These are phyloP conservation scores for Fraxinus quadrangulata DNA, from an alignment of 257 asterid genomes.

Conservation along the genomic window DNA sequence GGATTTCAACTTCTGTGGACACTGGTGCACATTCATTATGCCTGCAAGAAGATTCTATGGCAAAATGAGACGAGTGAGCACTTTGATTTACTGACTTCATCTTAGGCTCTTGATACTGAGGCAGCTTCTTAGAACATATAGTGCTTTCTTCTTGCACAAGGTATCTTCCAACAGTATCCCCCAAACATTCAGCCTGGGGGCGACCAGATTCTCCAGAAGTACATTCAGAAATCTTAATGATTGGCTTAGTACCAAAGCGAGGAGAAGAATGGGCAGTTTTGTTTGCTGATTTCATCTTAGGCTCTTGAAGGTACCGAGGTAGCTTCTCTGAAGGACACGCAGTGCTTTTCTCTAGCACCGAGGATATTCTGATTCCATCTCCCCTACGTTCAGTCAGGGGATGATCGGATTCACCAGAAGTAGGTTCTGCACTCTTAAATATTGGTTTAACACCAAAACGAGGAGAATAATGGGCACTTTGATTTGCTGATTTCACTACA, in stretches of 20 bases:
- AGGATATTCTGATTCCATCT: slow-evolving; percentile 35
- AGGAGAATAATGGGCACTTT: slow-evolving; percentile 22
- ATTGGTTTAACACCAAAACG: slow-evolving; percentile 6
- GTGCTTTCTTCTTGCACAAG: background rate
- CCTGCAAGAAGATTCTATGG: slow-evolving; percentile 17
- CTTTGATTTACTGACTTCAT: slow-evolving; percentile 25
- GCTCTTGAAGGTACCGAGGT: slow-evolving; percentile 29
- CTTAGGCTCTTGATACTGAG: slow-evolving; percentile 30
- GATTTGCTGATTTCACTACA: slow-evolving; percentile 9
- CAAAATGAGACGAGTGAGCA: slow-evolving; percentile 21
- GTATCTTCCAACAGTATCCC: slow-evolving; percentile 4
- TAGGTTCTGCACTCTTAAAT: slow-evolving; percentile 2
- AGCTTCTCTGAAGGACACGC: slow-evolving; percentile 23
- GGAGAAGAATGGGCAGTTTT: slow-evolving; percentile 39
- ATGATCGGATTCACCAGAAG: slow-evolving; percentile 10
- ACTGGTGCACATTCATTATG: slow-evolving; percentile 29
- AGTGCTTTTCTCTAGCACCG: slow-evolving; percentile 37
- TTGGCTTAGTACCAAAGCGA: slow-evolving; percentile 30
- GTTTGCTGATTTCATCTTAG: slow-evolving; percentile 31
- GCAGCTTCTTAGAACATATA: background rate
- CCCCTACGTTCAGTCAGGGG: slow-evolving; percentile 22
- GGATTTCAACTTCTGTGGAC: slow-evolving; percentile 34
- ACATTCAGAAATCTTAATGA: slow-evolving; percentile 24
- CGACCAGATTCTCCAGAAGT: slow-evolving; percentile 17
- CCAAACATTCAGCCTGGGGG: slow-evolving; percentile 21